Base-by-base conservation (phyloP, 148 eudicot species). In the Cornus controversa region DNA sequence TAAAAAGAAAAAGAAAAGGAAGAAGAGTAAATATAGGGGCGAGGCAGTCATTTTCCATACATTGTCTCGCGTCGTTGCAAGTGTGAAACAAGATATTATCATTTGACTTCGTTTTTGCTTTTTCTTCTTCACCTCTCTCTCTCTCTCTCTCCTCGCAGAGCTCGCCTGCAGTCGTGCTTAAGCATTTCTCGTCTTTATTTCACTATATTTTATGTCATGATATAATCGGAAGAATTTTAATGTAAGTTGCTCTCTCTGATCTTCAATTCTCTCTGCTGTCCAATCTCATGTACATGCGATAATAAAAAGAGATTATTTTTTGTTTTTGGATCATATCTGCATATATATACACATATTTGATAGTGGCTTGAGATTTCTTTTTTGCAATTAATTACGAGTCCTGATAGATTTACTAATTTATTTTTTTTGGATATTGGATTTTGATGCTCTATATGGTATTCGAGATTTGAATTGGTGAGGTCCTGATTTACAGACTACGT, bases 171-270 rank as follows among this genome's bases (percentile, higher is more conserved):
- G 64, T 60, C 64, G 64, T 60, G 20, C 25, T 7, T n/a, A 60
- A 60, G 24, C 23, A 20, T 1, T 65, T 10, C 40, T 18, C 42
- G 1, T 1, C 40, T 42, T 15, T 0, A 15, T 14, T 29, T 54
- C 22, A 54, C 18, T 54, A 58, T 40, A 20, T 62, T 42, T n/a
- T n/a, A 63, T 14, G 25, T 73, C 31, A 42, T 36, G 45, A 74
- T 26, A 23, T 60, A 23, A 74, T 63, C 77, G 3, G 69, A 64
- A 25, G 15, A 40, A 23, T 65, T 45, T 28, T 29, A 66, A 28
- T 76, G 78, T 76, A 76, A 76, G 78, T 67, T 75, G 15, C 8
- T 62, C 65, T 67, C 63, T 76, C 78, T 70, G 78, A 76, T 76
- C 78, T 66, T 66, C 47, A 25, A 40, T 25, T 15, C 9, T 23